A percentile compares a stretch with the other conserved stretches of the same genome.
These are phyloP conservation scores for Protea cynaroides DNA, from an alignment of 164 flowering plant species.

Conservation along the genomic window DNA sequence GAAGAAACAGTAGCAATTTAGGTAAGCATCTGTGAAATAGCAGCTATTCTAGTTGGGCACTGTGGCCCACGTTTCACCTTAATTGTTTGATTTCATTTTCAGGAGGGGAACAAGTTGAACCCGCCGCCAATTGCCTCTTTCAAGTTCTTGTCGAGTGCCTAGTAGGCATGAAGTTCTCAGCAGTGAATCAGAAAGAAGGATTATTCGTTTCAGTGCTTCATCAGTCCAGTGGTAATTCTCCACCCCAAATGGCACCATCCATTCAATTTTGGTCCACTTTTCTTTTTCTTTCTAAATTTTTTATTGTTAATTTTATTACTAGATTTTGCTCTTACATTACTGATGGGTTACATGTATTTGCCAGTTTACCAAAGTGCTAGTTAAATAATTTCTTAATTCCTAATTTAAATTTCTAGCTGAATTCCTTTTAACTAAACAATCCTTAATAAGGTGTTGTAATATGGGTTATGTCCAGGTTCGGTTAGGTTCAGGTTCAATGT, in stretches of 20 bases:
- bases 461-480: no score
- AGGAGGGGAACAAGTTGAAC: constrained; percentile 28
- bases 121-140: constrained; percentile 35
- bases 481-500: no score
- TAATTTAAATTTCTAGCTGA: no score
- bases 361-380: no score
- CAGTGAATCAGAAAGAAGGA: constrained; percentile 28
- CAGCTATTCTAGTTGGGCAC: constrained; percentile 1
- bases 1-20: constrained; percentile 20
- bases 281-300: not conserved
- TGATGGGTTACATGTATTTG: no score
- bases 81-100: constrained; percentile 4
- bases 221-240: constrained; percentile 64
- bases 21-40: constrained; percentile 24
- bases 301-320: not conserved
- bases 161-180: constrained; percentile 62
- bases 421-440: no score
- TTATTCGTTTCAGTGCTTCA: constrained; percentile 47
- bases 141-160: constrained; percentile 55
- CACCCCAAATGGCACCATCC: not conserved
- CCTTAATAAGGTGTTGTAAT: no score
- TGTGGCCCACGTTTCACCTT: not conserved
- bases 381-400: no score
- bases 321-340: no score
- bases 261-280: not conserved